Evolutionary conservation across 2,329 filamentous ascomycete genomes (phyloP), one percentile per base, ranked within the genome.

Genomic region (Colletotrichum euphorbiae): DNA sequence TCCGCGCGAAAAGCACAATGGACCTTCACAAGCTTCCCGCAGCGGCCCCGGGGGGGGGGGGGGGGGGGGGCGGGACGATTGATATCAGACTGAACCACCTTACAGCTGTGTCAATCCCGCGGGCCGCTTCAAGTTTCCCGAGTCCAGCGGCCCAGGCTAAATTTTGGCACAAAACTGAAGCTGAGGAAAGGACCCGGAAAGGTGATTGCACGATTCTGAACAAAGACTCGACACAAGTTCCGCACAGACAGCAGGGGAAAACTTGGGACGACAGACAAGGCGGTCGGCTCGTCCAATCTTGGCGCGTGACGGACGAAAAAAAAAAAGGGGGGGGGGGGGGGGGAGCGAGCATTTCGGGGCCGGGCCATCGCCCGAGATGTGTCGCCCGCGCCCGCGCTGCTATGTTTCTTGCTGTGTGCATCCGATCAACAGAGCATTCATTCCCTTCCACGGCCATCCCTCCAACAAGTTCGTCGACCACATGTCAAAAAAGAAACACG

Each of bases 181-280:
- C 28, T 28, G 28, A 8, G 28, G 7, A 28, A 4, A 28, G 7
- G 7, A 28, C 28, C 28, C 28, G 7, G 24, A 6, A 3, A 28
- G 28, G 6, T 28, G 28, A 28, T 28, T 13, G 31, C 24, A 31
- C 51, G 19, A 8, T 31, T 28, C 19, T 56, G 21, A 43, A 42
- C n/a, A 12, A 43, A 24, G 36, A 48, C 24, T 56, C 52, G 52
- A 33, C 12, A 43, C 21, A 28, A 28, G 38, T 28, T 56, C 52
- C 52, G 38, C 19, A 33, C 24, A 31, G 52, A 36, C 17, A 42
- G 15, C 33, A 15, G 28, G 6, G 28, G 6, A 62, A 62, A n/a
- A 68, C 21, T 68, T 68, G 46, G 40, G 65, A 68, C 40, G 65
- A 60, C 46, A 50, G 65, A 60, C 46, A 50, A 60, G 59, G 40